phyloP scores from a whole-genome alignment of 768 basidiomycete genomes.

The Lactifluus volemus region DNA sequence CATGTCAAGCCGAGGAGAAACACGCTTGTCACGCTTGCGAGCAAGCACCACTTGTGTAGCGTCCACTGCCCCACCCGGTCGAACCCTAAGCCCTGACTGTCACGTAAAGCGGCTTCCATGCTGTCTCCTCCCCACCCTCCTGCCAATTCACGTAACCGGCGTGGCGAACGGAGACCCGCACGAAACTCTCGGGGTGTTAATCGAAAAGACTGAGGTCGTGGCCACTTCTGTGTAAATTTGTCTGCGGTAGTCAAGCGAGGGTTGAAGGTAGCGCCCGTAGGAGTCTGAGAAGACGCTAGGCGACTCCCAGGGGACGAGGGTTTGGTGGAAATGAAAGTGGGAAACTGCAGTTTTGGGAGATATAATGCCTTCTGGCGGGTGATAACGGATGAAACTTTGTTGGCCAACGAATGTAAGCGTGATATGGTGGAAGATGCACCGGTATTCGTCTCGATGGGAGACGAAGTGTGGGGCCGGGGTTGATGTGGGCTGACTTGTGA shows the following conservation, averaged over 20 bases:
- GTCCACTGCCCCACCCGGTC: conserved; percentile 46
- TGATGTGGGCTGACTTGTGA: background rate
- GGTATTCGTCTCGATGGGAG: background rate
- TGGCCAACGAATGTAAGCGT: background rate
- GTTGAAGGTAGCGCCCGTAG: background rate
- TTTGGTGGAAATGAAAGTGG: background rate
- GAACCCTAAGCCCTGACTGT: conserved; percentile 32
- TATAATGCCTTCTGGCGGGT: background rate
- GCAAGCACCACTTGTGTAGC: conserved; percentile 49
- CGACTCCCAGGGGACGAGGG: background rate
- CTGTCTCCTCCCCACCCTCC: conserved; percentile 3
- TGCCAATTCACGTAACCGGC: conserved; percentile 6
- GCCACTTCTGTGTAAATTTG: conserved; percentile 47
- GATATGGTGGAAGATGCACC: background rate
- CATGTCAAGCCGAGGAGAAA: conserved; percentile 46
- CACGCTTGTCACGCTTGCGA: conserved; percentile 46
- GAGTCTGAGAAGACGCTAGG: background rate
- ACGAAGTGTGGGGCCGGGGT: background rate
- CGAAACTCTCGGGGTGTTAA: background rate
- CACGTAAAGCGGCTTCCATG: conserved; percentile 23
- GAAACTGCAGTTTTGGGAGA: background rate
- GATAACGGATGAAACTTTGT: background rate
- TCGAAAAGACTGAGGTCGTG: conserved; percentile 30
- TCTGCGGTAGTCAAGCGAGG: conserved; percentile 15
- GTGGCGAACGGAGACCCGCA: conserved; percentile 8